Conservation (phyloP, 176 grass and related monocot genomes). For the Urochloa ruziziensis region DNA sequence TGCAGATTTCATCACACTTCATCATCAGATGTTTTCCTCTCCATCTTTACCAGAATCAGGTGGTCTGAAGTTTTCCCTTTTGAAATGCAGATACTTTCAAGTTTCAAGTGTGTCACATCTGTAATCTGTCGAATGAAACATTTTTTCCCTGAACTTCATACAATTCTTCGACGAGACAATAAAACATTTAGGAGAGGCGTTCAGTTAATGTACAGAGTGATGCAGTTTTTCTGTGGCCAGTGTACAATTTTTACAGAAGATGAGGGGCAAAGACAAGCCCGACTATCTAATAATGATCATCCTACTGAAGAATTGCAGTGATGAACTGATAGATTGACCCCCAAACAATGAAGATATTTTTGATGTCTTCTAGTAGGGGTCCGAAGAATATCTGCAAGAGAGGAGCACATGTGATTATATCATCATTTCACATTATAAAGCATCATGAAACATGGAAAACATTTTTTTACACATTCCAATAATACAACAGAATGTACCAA, state of each 20-base stretch:
- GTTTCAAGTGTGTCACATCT: too few species aligned
- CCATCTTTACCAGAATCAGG: background rate
- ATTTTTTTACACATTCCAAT: background rate
- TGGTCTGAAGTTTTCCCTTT: background rate
- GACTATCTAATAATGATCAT: background rate
- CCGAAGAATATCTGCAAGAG: slow-evolving; percentile 42
- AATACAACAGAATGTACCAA: background rate
- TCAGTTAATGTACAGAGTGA: slow-evolving; percentile 40
- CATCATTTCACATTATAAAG: background rate
- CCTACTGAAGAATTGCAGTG: background rate
- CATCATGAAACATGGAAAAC: background rate
- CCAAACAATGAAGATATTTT: slow-evolving; percentile 33
- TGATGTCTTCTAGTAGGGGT: background rate
- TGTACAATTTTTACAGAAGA: slow-evolving; percentile 33
- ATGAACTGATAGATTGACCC: background rate
- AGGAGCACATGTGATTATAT: background rate
- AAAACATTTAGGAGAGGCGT: slow-evolving; percentile 10
- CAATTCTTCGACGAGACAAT: background rate
- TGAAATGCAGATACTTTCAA: background rate
- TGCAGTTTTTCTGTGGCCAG: background rate
- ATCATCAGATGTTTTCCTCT: background rate
- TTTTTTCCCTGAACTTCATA: background rate
- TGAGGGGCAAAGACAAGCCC: slow-evolving; percentile 13
- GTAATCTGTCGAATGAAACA: background rate
- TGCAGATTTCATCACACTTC: background rate